Conservation (phyloP, 495 filamentous ascomycete species). For the Lasiosphaeriaceae sp. region DNA sequence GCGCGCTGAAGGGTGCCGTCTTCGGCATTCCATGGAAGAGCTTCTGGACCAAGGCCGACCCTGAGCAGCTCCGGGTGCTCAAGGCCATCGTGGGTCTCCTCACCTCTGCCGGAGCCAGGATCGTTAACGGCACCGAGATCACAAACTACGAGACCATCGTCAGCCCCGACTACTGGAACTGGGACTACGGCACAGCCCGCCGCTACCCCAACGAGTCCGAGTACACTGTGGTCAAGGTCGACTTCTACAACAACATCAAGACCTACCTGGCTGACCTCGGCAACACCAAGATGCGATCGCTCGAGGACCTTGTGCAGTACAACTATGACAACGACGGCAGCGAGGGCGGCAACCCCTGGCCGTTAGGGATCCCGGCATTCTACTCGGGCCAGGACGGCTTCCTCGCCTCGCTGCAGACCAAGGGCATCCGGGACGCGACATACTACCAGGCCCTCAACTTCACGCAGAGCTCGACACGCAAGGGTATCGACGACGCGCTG, state of each 20-base stretch:
- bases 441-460: conserved; percentile 63
- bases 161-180: conserved; percentile 62
- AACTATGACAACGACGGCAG: conserved; percentile 61
- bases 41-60: conserved; percentile 59
- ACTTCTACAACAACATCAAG: conserved; percentile 73
- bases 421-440: conserved; percentile 59
- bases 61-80: conserved; percentile 50
- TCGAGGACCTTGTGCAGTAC: conserved; percentile 66
- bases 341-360: conserved; percentile 65
- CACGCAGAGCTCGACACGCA: conserved; percentile 53
- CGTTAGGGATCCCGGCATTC: conserved; percentile 56
- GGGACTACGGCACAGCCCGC: conserved; percentile 62
- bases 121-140: conserved; percentile 69
- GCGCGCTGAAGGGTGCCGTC: conserved; percentile 53
- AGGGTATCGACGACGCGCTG: conserved; percentile 67
- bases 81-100: conserved; percentile 52
- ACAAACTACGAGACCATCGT: conserved; percentile 58
- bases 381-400: conserved; percentile 68
- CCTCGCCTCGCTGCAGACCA: conserved; percentile 54
- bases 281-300: conserved; percentile 58
- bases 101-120: conserved; percentile 56
- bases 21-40: conserved; percentile 70
- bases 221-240: conserved; percentile 67
- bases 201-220: conserved; percentile 67
- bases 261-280: conserved; percentile 61